These are phyloP conservation scores for Deinandra increscens DNA, from an alignment of 129 eudicot species.

Conservation along the genomic window DNA sequence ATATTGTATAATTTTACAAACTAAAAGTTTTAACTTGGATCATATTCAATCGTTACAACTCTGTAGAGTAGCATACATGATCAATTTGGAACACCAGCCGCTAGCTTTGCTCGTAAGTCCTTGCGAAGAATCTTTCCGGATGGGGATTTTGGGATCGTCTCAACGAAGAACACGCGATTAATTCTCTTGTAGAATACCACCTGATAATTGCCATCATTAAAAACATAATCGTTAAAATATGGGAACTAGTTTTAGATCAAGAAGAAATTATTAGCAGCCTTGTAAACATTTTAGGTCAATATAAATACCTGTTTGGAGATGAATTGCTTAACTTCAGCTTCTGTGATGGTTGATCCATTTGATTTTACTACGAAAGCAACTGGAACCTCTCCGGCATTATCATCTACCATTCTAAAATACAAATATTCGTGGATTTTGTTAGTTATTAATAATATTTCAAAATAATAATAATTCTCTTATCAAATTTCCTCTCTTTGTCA, in stretches of 20 bases:
- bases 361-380: constrained; percentile 85
- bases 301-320: constrained; percentile 74
- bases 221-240: no score
- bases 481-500: no score
- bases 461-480: no score
- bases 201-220: constrained; percentile 27
- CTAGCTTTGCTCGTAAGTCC: constrained; percentile 61
- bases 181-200: constrained; percentile 79
- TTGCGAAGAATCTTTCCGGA: constrained; percentile 79
- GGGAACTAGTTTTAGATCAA: no score
- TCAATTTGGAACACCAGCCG: constrained; percentile 36
- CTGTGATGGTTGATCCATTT: constrained; percentile 56
- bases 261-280: no score
- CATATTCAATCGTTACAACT: constrained; percentile 21
- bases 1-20: constrained; percentile 15
- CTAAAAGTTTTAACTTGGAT: neutral
- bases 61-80: neutral
- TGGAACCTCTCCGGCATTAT: constrained; percentile 84
- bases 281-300: no score
- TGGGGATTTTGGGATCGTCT: constrained; percentile 68
- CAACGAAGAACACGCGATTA: constrained; percentile 58
- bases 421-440: no score
- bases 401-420: constrained; percentile 65
- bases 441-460: no score
- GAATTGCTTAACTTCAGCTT: constrained; percentile 69